Evolutionary conservation across 1,284 basidiomycete species (phyloP).

Genomic region (Trichosporon sp.): DNA sequence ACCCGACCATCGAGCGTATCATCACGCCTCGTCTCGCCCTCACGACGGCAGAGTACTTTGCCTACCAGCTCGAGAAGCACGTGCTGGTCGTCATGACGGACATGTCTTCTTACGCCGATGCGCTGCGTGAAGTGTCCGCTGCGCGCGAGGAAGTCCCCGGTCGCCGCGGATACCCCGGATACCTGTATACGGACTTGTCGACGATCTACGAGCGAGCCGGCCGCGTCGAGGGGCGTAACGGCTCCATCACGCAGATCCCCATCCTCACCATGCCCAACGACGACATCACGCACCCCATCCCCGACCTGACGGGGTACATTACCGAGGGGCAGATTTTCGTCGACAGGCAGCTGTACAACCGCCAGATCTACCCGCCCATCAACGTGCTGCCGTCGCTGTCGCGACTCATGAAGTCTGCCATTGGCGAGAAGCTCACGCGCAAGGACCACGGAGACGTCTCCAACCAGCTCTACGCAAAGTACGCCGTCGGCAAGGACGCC

Average conservation of each 20-base stretch:
- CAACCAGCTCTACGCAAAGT: constrained; percentile 96
- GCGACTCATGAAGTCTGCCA: constrained; percentile 99
- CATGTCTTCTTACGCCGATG: constrained; percentile 56
- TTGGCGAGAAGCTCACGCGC: constrained; percentile 93
- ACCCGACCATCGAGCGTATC: constrained; percentile 99
- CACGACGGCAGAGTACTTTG: constrained; percentile 98
- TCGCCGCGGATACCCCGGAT: constrained; percentile 93
- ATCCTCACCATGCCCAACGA: constrained; percentile 99
- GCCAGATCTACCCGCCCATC: constrained; percentile 99
- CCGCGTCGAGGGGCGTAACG: constrained; percentile 94
- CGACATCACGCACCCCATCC: constrained; percentile 99
- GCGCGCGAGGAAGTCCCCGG: constrained; percentile 99
- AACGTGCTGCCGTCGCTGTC: constrained; percentile 98
- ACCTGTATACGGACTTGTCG: constrained; percentile 85
- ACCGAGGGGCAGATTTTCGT: constrained; percentile 98
- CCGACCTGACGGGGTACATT: constrained; percentile 98
- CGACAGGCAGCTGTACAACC: constrained; percentile 62
- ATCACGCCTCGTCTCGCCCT: constrained; percentile 97
- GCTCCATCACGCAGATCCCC: constrained; percentile 99
- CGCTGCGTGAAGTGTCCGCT: constrained; percentile 64
- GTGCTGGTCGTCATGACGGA: constrained; percentile 98
- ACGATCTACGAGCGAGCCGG: constrained; percentile 99
- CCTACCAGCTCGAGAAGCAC: constrained; percentile 99
- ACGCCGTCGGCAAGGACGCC: constrained; percentile 95
- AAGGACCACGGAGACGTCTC: constrained; percentile 99